phyloP scores from a whole-genome alignment of 2,329 filamentous ascomycete genomes.

The Dichotomopilus funicola region DNA sequence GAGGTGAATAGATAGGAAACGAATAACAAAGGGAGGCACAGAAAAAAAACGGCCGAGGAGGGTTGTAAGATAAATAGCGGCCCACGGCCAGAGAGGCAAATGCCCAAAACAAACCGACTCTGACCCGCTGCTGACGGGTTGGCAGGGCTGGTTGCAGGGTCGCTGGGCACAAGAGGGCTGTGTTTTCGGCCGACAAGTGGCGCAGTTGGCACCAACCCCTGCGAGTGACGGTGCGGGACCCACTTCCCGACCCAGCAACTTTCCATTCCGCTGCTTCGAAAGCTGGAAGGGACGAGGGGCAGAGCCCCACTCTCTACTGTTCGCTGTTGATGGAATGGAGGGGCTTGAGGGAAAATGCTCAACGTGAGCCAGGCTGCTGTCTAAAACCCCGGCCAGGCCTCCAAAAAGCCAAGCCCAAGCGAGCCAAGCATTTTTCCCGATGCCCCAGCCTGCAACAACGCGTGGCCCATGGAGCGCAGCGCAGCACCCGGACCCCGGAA shows the following conservation, averaged over 20 bases:
- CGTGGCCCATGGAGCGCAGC: constrained; percentile 1
- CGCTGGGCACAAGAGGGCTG: constrained; percentile 4
- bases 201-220: constrained; percentile 4
- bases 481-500: neutral
- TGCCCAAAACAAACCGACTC: neutral
- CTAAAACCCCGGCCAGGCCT: neutral
- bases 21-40: neutral
- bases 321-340: too few species aligned
- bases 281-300: neutral
- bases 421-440: constrained; percentile 2
- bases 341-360: too few species aligned
- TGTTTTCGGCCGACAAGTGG: constrained; percentile 6
- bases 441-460: neutral
- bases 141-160: neutral
- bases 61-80: constrained; percentile 11
- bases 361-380: neutral
- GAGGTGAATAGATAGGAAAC: neutral
- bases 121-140: constrained; percentile 4
- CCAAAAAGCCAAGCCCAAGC: neutral
- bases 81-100: neutral
- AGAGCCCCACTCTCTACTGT: neutral
- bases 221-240: neutral
- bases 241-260: constrained; percentile 6
- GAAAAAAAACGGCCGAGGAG: neutral
- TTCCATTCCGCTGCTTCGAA: neutral